Evolutionary conservation across 2,329 filamentous ascomycete species (phyloP), one percentile per base, ranked within the genome.

Genomic region (Talaromyces sp.): DNA sequence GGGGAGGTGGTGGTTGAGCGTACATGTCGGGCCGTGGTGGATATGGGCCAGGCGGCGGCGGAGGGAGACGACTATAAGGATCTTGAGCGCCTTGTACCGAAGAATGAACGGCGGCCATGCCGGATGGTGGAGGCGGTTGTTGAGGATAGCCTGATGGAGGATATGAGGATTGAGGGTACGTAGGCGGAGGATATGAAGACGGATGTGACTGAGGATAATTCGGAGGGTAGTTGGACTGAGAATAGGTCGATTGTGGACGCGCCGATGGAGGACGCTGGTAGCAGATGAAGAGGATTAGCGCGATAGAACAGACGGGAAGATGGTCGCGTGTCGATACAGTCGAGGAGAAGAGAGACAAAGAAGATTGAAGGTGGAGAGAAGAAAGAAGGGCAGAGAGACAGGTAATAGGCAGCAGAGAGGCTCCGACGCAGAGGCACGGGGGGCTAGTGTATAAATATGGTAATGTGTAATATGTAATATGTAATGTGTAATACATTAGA

Each of bases 31-130:
- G 72, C 27, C 73, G 70, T 56, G 70, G 70, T 56, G 70, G 68
- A 63, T 78, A 78, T 59, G 75, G 70, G 35, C 24, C 60, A 52
- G 56, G 53, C 62, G 77, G 75, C 19, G 75, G 77, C 29, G 75
- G 77, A 41, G 77, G 76, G 31, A 78, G 71, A 56, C 74, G 75
- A 27, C 55, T 56, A 64, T 79, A 79, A 10, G 75, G 71, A 65
- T 77, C 76, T 66, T 77, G 77, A 35, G 73, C 71, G 52, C 73
- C 72, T 62, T 75, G 76, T 55, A 71, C 68, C 57, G 72, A 72
- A 17, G 73, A 73, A 58, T 77, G 74, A 58, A 78, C 71, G 19
- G 77, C 73, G 49, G 77, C 73, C 77, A 79, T 79, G 61, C 68
- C 69, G 61, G 71, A 65, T 56, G 72, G 64, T 43, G 73, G 69